phyloP scores from a whole-genome alignment of 202 grass and related monocot species.

The Eragrostis tef region DNA sequence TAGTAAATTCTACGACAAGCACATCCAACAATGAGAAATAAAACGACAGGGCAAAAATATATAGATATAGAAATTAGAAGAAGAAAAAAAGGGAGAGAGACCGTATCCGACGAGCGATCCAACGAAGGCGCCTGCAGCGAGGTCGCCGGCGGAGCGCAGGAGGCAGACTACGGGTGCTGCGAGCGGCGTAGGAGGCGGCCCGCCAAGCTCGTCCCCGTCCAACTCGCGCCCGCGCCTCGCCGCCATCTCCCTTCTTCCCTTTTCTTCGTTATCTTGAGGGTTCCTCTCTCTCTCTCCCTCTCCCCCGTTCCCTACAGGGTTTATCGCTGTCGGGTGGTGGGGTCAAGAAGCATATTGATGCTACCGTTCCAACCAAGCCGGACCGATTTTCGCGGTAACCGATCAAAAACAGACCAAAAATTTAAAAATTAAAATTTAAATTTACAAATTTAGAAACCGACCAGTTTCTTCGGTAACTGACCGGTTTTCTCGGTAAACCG shows the following conservation, averaged over 20 bases:
- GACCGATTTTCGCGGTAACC: no score
- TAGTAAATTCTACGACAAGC: background rate
- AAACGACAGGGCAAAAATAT: background rate
- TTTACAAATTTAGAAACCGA: no score
- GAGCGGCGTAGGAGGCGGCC: slow-evolving; percentile 18
- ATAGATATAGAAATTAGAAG: no score
- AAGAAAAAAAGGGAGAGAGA: slow-evolving; percentile 15
- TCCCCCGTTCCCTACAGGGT: background rate
- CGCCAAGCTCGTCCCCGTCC: slow-evolving; percentile 49
- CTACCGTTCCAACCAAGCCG: no score
- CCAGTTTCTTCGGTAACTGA: no score
- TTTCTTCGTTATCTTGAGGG: background rate
- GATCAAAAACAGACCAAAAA: no score
- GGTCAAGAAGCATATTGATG: no score
- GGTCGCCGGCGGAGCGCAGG: slow-evolving; percentile 72
- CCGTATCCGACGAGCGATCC: slow-evolving; percentile 88
- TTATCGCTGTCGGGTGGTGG: slow-evolving; percentile 1
- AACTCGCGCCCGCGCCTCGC: slow-evolving; percentile 46
- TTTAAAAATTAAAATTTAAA: no score
- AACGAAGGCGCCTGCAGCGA: slow-evolving; percentile 68
- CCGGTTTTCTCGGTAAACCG: no score
- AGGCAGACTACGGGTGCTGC: slow-evolving; percentile 63
- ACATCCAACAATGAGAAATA: background rate
- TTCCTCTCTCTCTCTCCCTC: background rate
- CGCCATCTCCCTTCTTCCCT: slow-evolving; percentile 35